These are phyloP conservation scores for Talaromyces nanjingensis DNA, from an alignment of 495 filamentous ascomycete species.

Conservation along the genomic window DNA sequence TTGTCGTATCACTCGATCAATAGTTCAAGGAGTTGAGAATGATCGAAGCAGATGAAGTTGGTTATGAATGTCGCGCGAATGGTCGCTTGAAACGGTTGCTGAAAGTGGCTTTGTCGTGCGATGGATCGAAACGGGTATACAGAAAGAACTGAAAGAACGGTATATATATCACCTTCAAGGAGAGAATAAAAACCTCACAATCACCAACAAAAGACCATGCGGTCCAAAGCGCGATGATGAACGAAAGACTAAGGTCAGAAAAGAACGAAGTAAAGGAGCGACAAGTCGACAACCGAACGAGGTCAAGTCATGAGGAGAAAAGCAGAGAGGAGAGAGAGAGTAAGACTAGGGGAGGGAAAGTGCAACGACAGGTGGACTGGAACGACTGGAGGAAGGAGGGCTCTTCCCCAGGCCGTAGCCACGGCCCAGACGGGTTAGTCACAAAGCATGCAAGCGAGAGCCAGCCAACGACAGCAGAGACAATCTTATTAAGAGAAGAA, in stretches of 20 bases:
- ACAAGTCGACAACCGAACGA: slow-evolving; percentile 13
- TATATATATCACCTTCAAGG: slow-evolving; percentile 7
- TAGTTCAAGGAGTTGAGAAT: background rate
- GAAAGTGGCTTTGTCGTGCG: background rate
- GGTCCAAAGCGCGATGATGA: slow-evolving; percentile 7
- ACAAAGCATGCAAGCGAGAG: background rate
- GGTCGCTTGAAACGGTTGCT: background rate
- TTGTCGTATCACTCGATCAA: background rate
- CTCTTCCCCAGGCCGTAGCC: background rate
- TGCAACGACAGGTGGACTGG: too few species aligned
- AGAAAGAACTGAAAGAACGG: background rate
- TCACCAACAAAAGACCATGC: background rate
- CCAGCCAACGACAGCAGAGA: background rate
- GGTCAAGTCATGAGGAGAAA: slow-evolving; percentile 13
- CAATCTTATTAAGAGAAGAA: background rate
- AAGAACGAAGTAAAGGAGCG: slow-evolving; percentile 4
- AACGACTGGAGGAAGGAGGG: background rate
- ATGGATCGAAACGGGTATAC: background rate
- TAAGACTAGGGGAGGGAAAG: background rate
- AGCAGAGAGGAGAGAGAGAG: slow-evolving; percentile 10
- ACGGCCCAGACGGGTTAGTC: background rate
- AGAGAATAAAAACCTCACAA: background rate
- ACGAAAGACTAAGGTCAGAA: slow-evolving; percentile 12
- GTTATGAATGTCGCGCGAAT: slow-evolving; percentile 8
- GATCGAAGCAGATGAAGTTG: background rate